These are phyloP conservation scores for Podila clonocystis DNA, from an alignment of 192 early-diverging fungal genomes.

Conservation along the genomic window DNA sequence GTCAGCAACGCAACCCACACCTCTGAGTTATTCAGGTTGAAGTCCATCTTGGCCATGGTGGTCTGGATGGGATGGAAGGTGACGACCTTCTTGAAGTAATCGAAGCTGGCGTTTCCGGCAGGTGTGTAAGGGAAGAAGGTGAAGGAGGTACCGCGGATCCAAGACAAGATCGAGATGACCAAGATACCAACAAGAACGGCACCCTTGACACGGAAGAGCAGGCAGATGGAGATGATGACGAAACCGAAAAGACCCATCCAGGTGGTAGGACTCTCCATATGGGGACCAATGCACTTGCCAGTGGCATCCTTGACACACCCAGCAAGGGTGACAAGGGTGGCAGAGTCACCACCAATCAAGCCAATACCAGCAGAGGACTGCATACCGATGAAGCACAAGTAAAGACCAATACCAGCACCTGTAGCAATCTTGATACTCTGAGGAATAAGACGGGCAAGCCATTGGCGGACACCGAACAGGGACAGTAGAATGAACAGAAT, in stretches of 20 bases:
- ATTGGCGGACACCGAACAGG: constrained; percentile 78
- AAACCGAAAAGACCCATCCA: constrained; percentile 81
- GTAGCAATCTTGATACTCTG: constrained; percentile 75
- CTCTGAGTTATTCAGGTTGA: constrained; percentile 62
- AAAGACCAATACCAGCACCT: constrained; percentile 79
- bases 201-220: constrained; percentile 72
- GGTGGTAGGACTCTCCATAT: constrained; percentile 69
- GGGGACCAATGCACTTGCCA: constrained; percentile 62
- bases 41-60: constrained; percentile 67
- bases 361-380: constrained; percentile 84
- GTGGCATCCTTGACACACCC: constrained; percentile 59
- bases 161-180: constrained; percentile 73
- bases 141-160: constrained; percentile 71
- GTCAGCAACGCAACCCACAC: constrained; percentile 84
- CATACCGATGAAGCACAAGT: constrained; percentile 79
- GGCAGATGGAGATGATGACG: constrained; percentile 68
- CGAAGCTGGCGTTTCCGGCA: constrained; percentile 65
- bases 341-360: constrained; percentile 62
- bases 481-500: constrained; percentile 80
- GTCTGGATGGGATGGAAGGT: constrained; percentile 65
- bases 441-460: constrained; percentile 76
- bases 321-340: constrained; percentile 72
- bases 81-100: constrained; percentile 74
- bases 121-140: constrained; percentile 79
- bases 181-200: constrained; percentile 76